Conservation (phyloP, 202 grass and related monocot species). For the Miscanthus sacchariflorus region DNA sequence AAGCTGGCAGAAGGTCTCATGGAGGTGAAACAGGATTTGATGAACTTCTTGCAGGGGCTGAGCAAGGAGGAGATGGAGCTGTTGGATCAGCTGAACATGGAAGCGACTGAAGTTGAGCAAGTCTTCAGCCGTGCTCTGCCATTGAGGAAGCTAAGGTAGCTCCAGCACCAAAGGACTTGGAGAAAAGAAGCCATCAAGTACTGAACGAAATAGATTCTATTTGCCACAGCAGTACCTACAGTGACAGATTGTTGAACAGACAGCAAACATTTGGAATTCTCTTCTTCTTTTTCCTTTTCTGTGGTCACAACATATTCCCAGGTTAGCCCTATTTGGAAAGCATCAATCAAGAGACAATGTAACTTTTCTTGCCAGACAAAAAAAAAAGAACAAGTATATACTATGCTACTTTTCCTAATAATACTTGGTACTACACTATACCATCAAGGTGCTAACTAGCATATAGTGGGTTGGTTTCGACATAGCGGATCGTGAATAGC, state of each 20-base stretch:
- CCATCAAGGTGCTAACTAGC: too few species aligned
- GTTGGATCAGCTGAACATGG: conserved; percentile 88
- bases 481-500: too few species aligned
- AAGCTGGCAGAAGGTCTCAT: conserved; percentile 67
- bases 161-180: conserved; percentile 15
- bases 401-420: conserved; percentile 26
- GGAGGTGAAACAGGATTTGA: conserved; percentile 64
- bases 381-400: neutral
- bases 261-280: conserved; percentile 38
- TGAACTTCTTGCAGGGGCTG: conserved; percentile 82
- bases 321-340: conserved; percentile 41
- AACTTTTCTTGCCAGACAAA: neutral
- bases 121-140: conserved; percentile 80
- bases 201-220: conserved; percentile 31
- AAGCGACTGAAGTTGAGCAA: conserved; percentile 82
- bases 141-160: conserved; percentile 84
- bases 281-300: neutral
- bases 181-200: conserved; percentile 32
- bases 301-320: conserved; percentile 1
- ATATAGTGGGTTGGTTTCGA: too few species aligned
- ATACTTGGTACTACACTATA: conserved; percentile 6
- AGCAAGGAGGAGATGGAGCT: conserved; percentile 93
- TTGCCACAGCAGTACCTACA: conserved; percentile 25
- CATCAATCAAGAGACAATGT: conserved; percentile 29
- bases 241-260: conserved; percentile 38